Evolutionary conservation across 352 stramenopile species (phyloP).

Genomic region (Globisporangium echinulatum): DNA sequence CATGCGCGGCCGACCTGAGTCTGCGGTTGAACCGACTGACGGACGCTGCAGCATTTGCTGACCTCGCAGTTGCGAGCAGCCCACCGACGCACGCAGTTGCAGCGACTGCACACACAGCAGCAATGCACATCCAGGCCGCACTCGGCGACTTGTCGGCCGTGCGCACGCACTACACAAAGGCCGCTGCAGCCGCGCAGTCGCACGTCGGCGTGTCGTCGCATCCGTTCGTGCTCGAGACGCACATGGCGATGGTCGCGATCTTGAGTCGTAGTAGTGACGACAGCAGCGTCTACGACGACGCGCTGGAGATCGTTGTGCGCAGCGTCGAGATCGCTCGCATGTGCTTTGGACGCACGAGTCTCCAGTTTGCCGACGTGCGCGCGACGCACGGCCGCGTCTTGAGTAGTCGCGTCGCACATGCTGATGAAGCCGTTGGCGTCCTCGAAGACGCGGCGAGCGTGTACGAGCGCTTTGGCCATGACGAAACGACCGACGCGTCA

Average conservation of each 20-base stretch:
- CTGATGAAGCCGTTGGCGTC: constrained; percentile 32
- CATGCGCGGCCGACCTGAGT: constrained; percentile 30
- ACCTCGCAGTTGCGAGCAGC: constrained; percentile 31
- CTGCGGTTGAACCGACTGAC: constrained; percentile 11
- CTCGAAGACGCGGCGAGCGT: constrained; percentile 48
- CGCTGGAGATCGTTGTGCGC: constrained; percentile 15
- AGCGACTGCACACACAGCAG: constrained; percentile 20
- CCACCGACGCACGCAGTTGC: constrained; percentile 20
- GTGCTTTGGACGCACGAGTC: constrained; percentile 36
- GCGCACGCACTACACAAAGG: constrained; percentile 20
- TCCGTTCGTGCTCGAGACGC: constrained; percentile 31
- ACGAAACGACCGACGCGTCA: constrained; percentile 3
- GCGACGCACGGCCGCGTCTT: constrained; percentile 37
- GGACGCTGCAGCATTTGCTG: constrained; percentile 22
- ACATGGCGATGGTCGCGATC: constrained; percentile 47
- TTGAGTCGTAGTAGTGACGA: constrained; percentile 14
- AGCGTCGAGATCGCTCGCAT: constrained; percentile 30
- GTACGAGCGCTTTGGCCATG: constrained; percentile 38
- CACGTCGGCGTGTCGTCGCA: constrained; percentile 29
- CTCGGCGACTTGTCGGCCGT: constrained; percentile 13
- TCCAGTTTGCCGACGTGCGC: constrained; percentile 42
- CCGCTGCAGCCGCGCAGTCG: constrained; percentile 29
- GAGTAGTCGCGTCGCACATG: constrained; percentile 2
- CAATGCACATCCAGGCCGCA: constrained; percentile 28
- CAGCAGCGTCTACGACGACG: constrained; percentile 13